Evolutionary conservation across 306 rosid genomes (phyloP).

Genomic region (Leucaena leucocephala): DNA sequence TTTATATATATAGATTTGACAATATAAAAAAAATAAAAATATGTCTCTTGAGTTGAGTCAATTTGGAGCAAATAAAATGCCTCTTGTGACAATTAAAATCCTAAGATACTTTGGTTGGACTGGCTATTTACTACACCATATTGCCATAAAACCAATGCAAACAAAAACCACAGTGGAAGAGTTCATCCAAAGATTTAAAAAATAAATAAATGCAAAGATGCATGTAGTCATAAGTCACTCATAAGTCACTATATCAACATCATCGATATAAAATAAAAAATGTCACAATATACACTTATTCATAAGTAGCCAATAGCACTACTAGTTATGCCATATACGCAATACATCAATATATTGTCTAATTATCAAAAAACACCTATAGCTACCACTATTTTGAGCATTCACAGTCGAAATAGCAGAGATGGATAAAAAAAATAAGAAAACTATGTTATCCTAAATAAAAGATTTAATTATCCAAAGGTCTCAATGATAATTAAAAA

Average conservation of each 20-base stretch:
- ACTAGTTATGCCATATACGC: neutral
- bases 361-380: neutral
- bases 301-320: neutral
- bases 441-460: too few relatives aligned
- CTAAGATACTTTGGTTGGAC: neutral
- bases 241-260: neutral
- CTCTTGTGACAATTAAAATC: neutral
- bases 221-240: too few relatives aligned
- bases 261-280: neutral
- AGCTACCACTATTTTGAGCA: neutral
- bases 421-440: too few relatives aligned
- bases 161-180: neutral
- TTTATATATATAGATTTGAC: too few relatives aligned
- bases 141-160: neutral
- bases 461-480: too few relatives aligned
- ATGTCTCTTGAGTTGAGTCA: neutral
- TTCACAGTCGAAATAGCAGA: constrained; percentile 12
- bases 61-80: neutral
- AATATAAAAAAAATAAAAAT: neutral
- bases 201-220: neutral
- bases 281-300: neutral
- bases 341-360: neutral
- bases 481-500: too few relatives aligned
- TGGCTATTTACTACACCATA: neutral
- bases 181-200: neutral